phyloP scores from a whole-genome alignment of 371 early-diverging fungal species.

The Mycotypha africana region DNA sequence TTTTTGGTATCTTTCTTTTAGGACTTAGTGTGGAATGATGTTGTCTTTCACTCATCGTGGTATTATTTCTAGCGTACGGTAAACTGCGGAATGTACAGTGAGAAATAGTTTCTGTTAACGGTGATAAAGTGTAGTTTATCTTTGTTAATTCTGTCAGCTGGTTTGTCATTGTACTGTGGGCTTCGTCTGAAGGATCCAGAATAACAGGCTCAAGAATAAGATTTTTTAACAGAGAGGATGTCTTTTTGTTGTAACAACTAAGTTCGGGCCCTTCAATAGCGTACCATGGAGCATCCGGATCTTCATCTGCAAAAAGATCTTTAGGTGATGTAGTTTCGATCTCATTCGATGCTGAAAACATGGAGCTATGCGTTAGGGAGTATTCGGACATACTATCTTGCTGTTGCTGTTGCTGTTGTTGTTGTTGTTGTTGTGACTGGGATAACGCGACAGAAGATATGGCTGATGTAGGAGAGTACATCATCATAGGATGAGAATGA shows the following conservation, averaged over 20 bases:
- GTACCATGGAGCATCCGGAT: constrained; percentile 39
- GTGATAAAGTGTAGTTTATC: constrained; percentile 81
- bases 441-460: too few species aligned
- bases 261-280: constrained; percentile 19
- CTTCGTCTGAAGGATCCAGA: too few species aligned
- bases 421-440: neutral
- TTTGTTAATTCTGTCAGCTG: constrained; percentile 76
- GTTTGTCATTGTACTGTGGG: constrained; percentile 73
- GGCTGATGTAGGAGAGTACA: too few species aligned
- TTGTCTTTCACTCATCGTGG: too few species aligned
- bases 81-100: constrained; percentile 75
- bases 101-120: constrained; percentile 67
- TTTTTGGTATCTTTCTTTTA: constrained; percentile 37
- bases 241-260: neutral
- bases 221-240: too few species aligned
- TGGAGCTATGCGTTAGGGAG: too few species aligned
- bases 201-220: too few species aligned
- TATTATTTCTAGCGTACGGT: too few species aligned
- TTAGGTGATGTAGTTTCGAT: neutral
- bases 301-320: constrained; percentile 16
- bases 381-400: too few species aligned
- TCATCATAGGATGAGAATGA: too few species aligned
- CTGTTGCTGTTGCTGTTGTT: constrained; percentile 6
- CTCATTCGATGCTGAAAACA: neutral
- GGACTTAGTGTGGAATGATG: too few species aligned